Base-by-base conservation (phyloP, 116 monocot genomes). In the Thalassia testudinum region DNA sequence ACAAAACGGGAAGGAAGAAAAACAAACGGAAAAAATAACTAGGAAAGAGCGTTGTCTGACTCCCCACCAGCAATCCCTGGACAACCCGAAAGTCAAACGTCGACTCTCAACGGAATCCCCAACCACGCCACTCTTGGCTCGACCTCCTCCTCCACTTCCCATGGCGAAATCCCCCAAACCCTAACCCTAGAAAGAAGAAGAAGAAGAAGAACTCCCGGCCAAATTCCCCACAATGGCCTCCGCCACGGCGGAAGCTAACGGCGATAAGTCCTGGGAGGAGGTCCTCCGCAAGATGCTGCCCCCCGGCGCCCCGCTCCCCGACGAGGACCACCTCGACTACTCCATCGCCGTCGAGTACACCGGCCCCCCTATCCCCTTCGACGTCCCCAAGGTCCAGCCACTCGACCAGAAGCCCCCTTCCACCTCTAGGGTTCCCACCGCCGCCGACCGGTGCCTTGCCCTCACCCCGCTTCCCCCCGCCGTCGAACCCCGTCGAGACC, bases 321-420 rank as follows among this genome's bases (percentile, higher is more conserved):
- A 72, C 50, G 57, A 68, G 43, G 72, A 78, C 12, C 68, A 72
- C 17, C 69, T 78, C 56, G 72, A 72, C 49, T 73, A 63, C 70
- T 78, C 78, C 49, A 68, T 78, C 65, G 49, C 73, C 48, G 12
- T 78, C 21, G 73, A 62, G 48, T 76, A 70, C 49, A 61, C 49
- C 27, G 70, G 61, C 21, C 77, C 72, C 1, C 62, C 66, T 5
- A 21, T 56, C 26, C 42, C 66, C 43, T 63, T 22, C 59, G 40
- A 40, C 24, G 27, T 52, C 49, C 59, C 49, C 53, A 37, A 50
- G 12, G 22, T 53, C 59, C 56, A 60, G 16, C 43, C 69, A 24
- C 23, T 69, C 24, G 73, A 62, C 23, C 56, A 50, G n/a, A 13
- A 48, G 47, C 10, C 30, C 17, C 37, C 70, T 0, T 55, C 58